These are phyloP conservation scores for Neurospora sp. DNA, from an alignment of 495 filamentous ascomycete genomes.

Conservation along the genomic window DNA sequence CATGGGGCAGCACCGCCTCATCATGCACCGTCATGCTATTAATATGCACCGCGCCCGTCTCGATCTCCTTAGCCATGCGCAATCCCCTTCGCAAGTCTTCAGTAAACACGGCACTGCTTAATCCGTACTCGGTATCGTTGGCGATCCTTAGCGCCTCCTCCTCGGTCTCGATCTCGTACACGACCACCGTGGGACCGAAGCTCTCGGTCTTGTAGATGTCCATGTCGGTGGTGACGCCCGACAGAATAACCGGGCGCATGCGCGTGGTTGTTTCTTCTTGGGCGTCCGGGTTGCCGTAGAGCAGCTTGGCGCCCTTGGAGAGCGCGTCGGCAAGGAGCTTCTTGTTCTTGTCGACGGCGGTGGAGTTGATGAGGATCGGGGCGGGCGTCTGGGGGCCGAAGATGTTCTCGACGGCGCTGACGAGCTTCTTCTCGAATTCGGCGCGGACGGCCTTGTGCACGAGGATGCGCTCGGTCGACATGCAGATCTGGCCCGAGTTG, in stretches of 20 bases:
- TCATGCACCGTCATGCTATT: constrained; percentile 82
- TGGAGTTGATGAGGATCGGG: constrained; percentile 49
- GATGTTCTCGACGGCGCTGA: constrained; percentile 37
- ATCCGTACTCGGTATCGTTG: constrained; percentile 74
- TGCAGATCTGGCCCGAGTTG: constrained; percentile 75
- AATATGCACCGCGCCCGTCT: constrained; percentile 82
- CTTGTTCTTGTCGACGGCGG: constrained; percentile 57
- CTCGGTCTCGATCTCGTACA: constrained; percentile 46
- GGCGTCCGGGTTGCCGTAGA: constrained; percentile 44
- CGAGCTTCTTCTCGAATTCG: constrained; percentile 54
- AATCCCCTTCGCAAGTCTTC: constrained; percentile 65
- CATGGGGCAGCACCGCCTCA: constrained; percentile 68
- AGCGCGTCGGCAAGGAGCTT: constrained; percentile 55
- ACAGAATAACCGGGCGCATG: constrained; percentile 64
- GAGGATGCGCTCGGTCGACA: constrained; percentile 82
- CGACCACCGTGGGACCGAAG: constrained; percentile 67
- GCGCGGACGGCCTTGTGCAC: constrained; percentile 60
- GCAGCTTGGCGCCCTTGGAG: constrained; percentile 54
- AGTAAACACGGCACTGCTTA: constrained; percentile 81
- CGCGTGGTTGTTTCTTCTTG: constrained; percentile 39
- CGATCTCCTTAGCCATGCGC: constrained; percentile 60
- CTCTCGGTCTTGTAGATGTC: constrained; percentile 71
- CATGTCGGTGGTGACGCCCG: constrained; percentile 66
- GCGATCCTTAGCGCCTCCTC: constrained; percentile 67
- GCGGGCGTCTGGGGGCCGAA: constrained; percentile 41